Percentiles rank a stretch among this genome's conserved stretches.
Evolutionary conservation across 2,329 filamentous ascomycete genomes (phyloP).

Genomic region (Huntiella bhutanensis): DNA sequence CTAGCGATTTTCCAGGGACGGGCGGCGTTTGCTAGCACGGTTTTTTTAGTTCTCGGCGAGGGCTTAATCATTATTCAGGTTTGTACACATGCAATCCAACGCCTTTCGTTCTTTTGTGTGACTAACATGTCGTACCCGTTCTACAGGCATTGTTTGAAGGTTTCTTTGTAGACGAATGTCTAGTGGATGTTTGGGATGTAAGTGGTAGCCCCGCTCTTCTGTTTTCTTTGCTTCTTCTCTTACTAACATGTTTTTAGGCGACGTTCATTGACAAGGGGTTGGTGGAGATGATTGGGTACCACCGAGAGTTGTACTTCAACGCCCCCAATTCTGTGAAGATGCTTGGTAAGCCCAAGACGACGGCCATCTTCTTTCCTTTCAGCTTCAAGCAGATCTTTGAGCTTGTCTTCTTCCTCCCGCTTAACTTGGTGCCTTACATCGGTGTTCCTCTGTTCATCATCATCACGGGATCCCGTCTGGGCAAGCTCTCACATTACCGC

Average conservation of each 20-base stretch:
- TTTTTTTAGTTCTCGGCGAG: constrained; percentile 72
- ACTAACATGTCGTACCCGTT: background rate
- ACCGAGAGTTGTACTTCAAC: constrained; percentile 46
- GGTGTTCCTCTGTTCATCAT: constrained; percentile 75
- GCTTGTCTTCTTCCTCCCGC: constrained; percentile 56
- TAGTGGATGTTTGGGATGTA: constrained; percentile 72
- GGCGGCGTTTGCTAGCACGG: constrained; percentile 76
- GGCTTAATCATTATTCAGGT: constrained; percentile 48
- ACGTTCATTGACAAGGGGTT: constrained; percentile 59
- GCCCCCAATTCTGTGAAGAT: constrained; percentile 56
- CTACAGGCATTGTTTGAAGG: constrained; percentile 47
- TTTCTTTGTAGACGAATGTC: constrained; percentile 61
- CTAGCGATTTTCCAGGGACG: constrained; percentile 75
- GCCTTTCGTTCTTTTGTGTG: background rate
- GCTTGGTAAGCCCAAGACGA: constrained; percentile 61
- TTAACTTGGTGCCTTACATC: constrained; percentile 73
- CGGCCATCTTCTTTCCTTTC: constrained; percentile 71
- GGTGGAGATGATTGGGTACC: constrained; percentile 45
- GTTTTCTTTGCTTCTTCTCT: constrained; percentile 9
- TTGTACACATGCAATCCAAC: background rate
- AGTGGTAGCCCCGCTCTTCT: constrained; percentile 16
- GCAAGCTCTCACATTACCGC: constrained; percentile 76
- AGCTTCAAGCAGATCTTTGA: constrained; percentile 80
- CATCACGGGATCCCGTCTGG: constrained; percentile 69
- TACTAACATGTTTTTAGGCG: constrained; percentile 22